Conservation (phyloP, 768 basidiomycete species). For the Xerocomellus dryophilus region DNA sequence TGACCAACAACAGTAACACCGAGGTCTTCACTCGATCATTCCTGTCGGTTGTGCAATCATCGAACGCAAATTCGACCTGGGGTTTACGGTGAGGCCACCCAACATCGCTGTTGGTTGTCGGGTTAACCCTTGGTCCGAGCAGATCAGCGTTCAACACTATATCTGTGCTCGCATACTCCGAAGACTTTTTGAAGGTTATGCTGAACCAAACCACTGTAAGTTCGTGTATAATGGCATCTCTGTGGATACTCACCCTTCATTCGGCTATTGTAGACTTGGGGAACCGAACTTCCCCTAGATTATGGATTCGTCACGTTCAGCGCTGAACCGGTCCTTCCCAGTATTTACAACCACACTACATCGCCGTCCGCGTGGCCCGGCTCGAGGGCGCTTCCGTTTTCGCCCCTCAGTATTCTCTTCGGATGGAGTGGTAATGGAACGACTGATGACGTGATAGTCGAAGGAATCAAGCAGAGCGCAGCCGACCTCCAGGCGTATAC, state of each 20-base stretch:
- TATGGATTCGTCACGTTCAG: constrained; percentile 44
- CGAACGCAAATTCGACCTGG: constrained; percentile 13
- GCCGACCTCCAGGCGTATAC: constrained; percentile 40
- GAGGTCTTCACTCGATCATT: constrained; percentile 22
- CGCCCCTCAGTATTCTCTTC: constrained; percentile 47
- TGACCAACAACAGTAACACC: constrained; percentile 11
- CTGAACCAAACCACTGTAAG: constrained; percentile 18
- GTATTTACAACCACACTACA: constrained; percentile 37
- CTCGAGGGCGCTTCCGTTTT: constrained; percentile 35
- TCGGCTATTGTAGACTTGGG: constrained; percentile 40
- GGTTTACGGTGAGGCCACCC: constrained; percentile 24
- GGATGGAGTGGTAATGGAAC: constrained; percentile 40
- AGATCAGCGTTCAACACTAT: constrained; percentile 24
- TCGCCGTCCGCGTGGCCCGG: constrained; percentile 48
- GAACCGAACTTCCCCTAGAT: constrained; percentile 32
- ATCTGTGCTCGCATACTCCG: constrained; percentile 23
- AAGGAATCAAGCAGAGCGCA: constrained; percentile 39
- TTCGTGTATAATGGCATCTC: background rate
- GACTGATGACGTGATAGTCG: constrained; percentile 40
- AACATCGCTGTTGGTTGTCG: background rate
- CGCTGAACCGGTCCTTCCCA: constrained; percentile 50
- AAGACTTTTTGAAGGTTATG: constrained; percentile 19
- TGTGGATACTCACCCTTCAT: background rate
- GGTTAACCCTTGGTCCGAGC: background rate
- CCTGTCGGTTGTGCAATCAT: constrained; percentile 25